Evolutionary conservation across 2,329 filamentous ascomycete species (phyloP), one percentile per base, ranked within the genome.

Genomic region (Drechslera avenae): DNA sequence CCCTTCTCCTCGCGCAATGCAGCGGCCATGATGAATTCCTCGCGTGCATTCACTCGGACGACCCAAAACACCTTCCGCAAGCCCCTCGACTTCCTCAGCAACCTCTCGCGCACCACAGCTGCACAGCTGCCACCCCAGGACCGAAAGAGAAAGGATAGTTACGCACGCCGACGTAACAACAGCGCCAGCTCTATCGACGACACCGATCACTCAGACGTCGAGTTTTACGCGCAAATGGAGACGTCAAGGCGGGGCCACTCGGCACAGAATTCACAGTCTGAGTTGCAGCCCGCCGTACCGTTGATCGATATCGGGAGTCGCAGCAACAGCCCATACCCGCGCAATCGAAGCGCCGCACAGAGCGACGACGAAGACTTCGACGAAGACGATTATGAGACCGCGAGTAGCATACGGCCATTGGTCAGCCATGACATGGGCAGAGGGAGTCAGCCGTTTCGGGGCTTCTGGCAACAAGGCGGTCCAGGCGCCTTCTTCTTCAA

Each of bases 361-460:
- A 76, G 74, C 50, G 78, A 80, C 48, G 77, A 78, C 50, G 78
- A 80, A 43, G 78, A 79, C 32, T n/a, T n/a, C n/a, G n/a, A n/a
- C n/a, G n/a, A n/a, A n/a, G 77, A 80, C 40, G 72, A 76, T 10
- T 60, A 55, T 26, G 68, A 72, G 50, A 60, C 75, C 46, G 53
- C 71, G 34, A 69, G 64, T 39, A 72, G 59, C 63, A 70, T 75
- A 63, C 63, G 73, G 46, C 70, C 73, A 52, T 59, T 79, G 46
- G 62, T 75, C 48, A 52, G 64, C 53, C 54, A 64, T 55, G 56
- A 73, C 61, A 53, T 74, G 53, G 61, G 62, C 52, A 52, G 64
- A 49, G 57, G 68, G 5, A 43, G 40, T 32, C 47, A 51, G 19
- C 46, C 36, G 8, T 55, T 54, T 39, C 53, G 52, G 7, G 57